Evolutionary conservation across 2,329 filamentous ascomycete genomes (phyloP), one percentile per base, ranked within the genome.

Genomic region (Penicillium sp.): DNA sequence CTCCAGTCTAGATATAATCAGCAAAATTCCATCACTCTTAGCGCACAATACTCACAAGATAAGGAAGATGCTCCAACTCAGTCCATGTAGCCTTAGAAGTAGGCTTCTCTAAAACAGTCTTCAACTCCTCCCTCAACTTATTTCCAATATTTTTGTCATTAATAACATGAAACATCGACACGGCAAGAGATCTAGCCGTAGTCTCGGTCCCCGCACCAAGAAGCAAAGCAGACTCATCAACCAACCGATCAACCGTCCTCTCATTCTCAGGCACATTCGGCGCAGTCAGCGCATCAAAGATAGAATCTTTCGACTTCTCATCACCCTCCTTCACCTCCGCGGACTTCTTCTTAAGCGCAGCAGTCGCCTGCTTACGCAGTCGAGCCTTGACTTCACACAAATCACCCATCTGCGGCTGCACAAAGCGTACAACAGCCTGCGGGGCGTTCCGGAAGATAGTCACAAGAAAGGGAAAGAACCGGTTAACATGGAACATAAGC

Each of bases 11-110:
- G 19, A 46, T 6, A 33, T 9, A 22, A 35, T 61, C 22, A 62
- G 51, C 11, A 39, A 39, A 1, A 8, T 24, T 21, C 7, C 6
- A 14, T 13, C 11, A 1, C 1, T 10, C 5, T 19, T 48, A 6
- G 6, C 5, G 31, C n/a, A 43, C 21, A 3, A 13, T 10, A 56
- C 67, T 54, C 50, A 74, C 72, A 55, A 78, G 58, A 57, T 76
- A 77, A 0, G 75, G 74, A n/a, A 77, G 55, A 47, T 65, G 64
- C 62, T 78, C 74, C 26, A 78, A 62, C 19, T 75, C 66, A 2
- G 60, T 42, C 67, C 66, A 69, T 6, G 63, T 56, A 24, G 64
- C 62, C n/a, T 60, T 60, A 11, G 61, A 65, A 6, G 45, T 45
- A 8, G 65, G 60, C n/a, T 60, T 68, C 39, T 64, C 56, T 53